These are phyloP conservation scores for Aegilops bicornis DNA, from an alignment of 176 grass and related monocot species.

Conservation along the genomic window DNA sequence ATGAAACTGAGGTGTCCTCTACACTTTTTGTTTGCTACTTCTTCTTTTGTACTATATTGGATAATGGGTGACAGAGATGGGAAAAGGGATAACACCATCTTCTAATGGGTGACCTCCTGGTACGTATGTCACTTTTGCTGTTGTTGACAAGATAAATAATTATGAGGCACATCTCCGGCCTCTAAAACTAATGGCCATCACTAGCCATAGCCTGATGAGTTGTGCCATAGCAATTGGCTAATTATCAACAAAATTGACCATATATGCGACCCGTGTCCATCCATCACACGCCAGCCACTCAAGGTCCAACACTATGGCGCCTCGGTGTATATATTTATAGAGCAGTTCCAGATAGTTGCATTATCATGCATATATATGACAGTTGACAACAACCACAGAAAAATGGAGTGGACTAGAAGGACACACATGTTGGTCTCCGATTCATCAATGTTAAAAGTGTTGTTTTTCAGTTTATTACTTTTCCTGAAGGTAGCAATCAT, in stretches of 20 bases:
- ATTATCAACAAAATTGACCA: constrained; percentile 7
- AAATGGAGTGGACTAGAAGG: neutral
- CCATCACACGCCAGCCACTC: neutral
- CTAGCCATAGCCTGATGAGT: neutral
- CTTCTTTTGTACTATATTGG: neutral
- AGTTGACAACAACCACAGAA: neutral
- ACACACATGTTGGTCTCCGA: neutral
- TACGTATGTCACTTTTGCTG: neutral
- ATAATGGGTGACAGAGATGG: neutral
- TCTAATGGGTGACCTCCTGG: constrained; percentile 5
- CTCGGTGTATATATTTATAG: neutral
- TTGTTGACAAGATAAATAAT: neutral
- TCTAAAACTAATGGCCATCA: neutral
- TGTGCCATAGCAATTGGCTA: constrained; percentile 16
- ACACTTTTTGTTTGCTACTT: neutral
- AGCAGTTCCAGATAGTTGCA: neutral
- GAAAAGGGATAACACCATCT: neutral
- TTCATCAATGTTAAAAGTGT: neutral
- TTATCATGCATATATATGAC: neutral
- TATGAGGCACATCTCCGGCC: constrained; percentile 14
- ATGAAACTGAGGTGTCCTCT: neutral
- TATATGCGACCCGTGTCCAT: neutral
- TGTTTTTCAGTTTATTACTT: neutral
- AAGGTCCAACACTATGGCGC: neutral
- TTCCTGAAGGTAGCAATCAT: neutral